Evolutionary conservation across 805 yeast genomes (phyloP).

Genomic region (Cyberlindnera euphorbiiphila): DNA sequence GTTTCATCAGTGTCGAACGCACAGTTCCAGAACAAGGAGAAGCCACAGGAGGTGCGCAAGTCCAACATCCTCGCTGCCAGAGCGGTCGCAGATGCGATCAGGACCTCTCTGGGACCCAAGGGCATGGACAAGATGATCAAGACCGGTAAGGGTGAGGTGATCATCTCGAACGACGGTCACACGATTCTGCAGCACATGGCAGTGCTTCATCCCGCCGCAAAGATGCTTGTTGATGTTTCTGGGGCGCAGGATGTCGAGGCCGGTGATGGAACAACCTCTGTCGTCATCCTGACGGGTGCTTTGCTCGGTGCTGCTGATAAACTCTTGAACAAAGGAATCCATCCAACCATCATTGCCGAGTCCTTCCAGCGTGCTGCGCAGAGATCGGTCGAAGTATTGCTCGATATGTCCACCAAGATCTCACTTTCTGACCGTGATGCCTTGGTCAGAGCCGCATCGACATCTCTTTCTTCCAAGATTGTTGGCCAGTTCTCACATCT

Average conservation of each 20-base stretch:
- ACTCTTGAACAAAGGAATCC: slow-evolving; percentile 83
- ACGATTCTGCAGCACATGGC: slow-evolving; percentile 97
- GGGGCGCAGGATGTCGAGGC: slow-evolving; percentile 99
- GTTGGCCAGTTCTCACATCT: slow-evolving; percentile 87
- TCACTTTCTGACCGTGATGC: slow-evolving; percentile 78
- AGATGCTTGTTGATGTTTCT: slow-evolving; percentile 94
- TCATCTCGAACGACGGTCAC: slow-evolving; percentile 97
- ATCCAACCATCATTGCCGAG: slow-evolving; percentile 93
- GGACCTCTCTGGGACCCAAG: slow-evolving; percentile 92
- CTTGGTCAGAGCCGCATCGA: slow-evolving; percentile 85
- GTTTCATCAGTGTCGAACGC: slow-evolving; percentile 52
- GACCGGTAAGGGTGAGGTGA: slow-evolving; percentile 87
- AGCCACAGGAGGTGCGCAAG: slow-evolving; percentile 97
- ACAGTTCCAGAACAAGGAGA: slow-evolving; percentile 89
- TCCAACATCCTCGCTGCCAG: slow-evolving; percentile 97
- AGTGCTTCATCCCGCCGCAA: slow-evolving; percentile 96
- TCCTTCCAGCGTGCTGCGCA: slow-evolving; percentile 90
- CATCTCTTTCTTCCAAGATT: slow-evolving; percentile 91
- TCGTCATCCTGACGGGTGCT: slow-evolving; percentile 93
- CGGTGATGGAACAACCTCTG: slow-evolving; percentile 99
- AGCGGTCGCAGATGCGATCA: slow-evolving; percentile 97
- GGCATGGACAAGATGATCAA: slow-evolving; percentile 99
- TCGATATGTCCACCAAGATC: slow-evolving; percentile 81
- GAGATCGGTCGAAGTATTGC: slow-evolving; percentile 70
- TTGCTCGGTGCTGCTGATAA: slow-evolving; percentile 92